Evolutionary conservation across 208 protist genomes (phyloP).

Genomic region (Trypanosoma rangeli): DNA sequence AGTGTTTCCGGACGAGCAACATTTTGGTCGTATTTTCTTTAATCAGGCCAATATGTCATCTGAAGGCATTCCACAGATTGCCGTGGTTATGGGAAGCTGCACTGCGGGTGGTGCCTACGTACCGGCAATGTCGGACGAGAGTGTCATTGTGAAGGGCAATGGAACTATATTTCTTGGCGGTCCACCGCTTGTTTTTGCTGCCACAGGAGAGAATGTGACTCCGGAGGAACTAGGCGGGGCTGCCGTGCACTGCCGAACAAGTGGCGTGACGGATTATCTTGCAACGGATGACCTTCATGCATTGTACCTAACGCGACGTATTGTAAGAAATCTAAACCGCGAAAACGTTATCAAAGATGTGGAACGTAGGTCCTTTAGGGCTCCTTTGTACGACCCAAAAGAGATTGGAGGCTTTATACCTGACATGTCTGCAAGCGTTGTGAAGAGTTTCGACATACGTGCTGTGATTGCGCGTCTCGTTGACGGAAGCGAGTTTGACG

Average conservation of each 20-base stretch:
- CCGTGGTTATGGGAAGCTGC: slow-evolving; percentile 97
- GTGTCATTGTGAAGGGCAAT: slow-evolving; percentile 91
- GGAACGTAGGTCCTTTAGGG: slow-evolving; percentile 54
- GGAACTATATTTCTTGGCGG: slow-evolving; percentile 97
- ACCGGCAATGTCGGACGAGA: slow-evolving; percentile 95
- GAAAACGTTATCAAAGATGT: slow-evolving; percentile 19
- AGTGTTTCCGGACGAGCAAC: slow-evolving; percentile 95
- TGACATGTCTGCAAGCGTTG: slow-evolving; percentile 70
- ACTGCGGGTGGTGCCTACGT: slow-evolving; percentile 97
- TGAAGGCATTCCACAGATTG: slow-evolving; percentile 94
- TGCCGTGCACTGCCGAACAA: slow-evolving; percentile 90
- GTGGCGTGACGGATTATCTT: slow-evolving; percentile 94
- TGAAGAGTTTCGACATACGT: slow-evolving; percentile 90
- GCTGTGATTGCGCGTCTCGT: slow-evolving; percentile 92
- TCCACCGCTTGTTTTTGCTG: slow-evolving; percentile 93
- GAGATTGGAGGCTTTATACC: slow-evolving; percentile 93
- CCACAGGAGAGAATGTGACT: slow-evolving; percentile 93
- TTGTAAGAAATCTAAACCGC: slow-evolving; percentile 90
- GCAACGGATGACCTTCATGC: slow-evolving; percentile 92
- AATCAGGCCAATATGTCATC: slow-evolving; percentile 97
- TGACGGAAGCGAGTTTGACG: slow-evolving; percentile 93
- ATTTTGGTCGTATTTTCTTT: slow-evolving; percentile 98
- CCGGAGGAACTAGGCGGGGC: slow-evolving; percentile 95
- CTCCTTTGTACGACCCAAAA: slow-evolving; percentile 73
- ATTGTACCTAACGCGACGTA: slow-evolving; percentile 80